Conservation (phyloP, 345 rosid species). For the Clarkia xantiana region DNA sequence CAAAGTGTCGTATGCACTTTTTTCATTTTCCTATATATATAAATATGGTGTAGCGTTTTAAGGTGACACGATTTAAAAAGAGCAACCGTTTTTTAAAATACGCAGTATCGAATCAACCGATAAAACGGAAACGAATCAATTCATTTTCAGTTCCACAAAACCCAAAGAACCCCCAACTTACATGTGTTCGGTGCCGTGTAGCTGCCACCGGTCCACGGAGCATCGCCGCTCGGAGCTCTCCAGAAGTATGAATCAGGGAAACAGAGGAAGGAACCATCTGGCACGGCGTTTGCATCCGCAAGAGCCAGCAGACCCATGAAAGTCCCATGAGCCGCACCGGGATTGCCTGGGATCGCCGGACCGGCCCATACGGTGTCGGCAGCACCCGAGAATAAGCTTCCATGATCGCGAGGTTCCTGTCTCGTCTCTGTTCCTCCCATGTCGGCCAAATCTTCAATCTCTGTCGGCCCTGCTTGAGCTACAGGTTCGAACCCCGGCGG, state of each 20-base stretch:
- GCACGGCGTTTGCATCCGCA: conserved; percentile 25
- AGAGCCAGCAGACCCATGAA: conserved; percentile 38
- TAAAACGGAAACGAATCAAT: not conserved
- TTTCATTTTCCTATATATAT: no score
- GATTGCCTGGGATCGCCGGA: conserved; percentile 7
- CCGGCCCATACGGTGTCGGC: conserved; percentile 1
- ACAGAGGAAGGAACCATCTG: conserved; percentile 6
- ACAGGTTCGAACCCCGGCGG: conserved; percentile 13
- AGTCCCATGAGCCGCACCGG: conserved; percentile 16
- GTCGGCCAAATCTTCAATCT: conserved; percentile 1
- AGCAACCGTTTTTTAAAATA: no score
- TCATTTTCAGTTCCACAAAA: not conserved
- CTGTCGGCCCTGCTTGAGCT: conserved; percentile 10
- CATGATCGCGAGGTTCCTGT: not conserved
- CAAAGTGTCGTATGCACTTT: no score
- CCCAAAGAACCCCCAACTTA: not conserved
- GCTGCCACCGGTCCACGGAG: conserved; percentile 5
- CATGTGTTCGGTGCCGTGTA: conserved; percentile 1
- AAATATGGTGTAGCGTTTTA: no score
- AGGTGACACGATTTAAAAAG: no score
- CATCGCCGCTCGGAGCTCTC: not conserved
- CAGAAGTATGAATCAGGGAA: not conserved
- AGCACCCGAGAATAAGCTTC: not conserved
- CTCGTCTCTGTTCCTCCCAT: conserved; percentile 7
- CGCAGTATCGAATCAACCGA: no score